Evolutionary conservation across 192 early-diverging fungal genomes (phyloP).

Genomic region (Gamsiella multidivaricata): DNA sequence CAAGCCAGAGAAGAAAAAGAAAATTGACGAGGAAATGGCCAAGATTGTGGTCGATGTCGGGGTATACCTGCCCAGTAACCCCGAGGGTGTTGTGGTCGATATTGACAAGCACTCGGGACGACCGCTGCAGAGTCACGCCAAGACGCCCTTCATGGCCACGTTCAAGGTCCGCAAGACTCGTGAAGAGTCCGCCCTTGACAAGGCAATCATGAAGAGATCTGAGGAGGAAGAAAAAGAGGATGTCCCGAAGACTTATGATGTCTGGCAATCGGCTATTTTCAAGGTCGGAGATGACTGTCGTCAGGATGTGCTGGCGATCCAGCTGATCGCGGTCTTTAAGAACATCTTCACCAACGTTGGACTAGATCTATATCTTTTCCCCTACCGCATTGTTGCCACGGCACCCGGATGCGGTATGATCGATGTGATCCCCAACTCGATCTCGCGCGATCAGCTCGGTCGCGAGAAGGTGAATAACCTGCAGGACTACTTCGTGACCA

Average conservation of each 20-base stretch:
- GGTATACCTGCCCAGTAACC: constrained; percentile 97
- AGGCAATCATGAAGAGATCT: constrained; percentile 47
- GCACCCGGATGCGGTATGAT: constrained; percentile 98
- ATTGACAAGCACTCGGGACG: constrained; percentile 95
- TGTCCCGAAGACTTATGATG: constrained; percentile 56
- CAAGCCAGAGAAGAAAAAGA: constrained; percentile 97
- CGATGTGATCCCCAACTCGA: constrained; percentile 96
- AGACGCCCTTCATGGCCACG: constrained; percentile 99
- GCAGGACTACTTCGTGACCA: constrained; percentile 92
- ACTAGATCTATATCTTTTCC: constrained; percentile 94
- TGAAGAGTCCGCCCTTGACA: constrained; percentile 65
- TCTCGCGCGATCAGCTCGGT: constrained; percentile 97
- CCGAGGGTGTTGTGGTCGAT: constrained; percentile 92
- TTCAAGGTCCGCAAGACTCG: constrained; percentile 83
- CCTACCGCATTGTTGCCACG: constrained; percentile 97
- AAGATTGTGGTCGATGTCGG: constrained; percentile 95
- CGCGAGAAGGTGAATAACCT: constrained; percentile 97
- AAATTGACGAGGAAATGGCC: constrained; percentile 97
- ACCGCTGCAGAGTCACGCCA: constrained; percentile 96
- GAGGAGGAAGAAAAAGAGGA: constrained; percentile 36
- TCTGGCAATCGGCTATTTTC: constrained; percentile 93
- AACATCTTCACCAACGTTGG: constrained; percentile 92
- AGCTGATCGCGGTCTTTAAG: constrained; percentile 97
- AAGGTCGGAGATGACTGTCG: constrained; percentile 99
- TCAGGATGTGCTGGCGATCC: constrained; percentile 97